A percentile compares a stretch with the other conserved stretches of the same genome.
These are phyloP conservation scores for Ramaria sp. DNA, from an alignment of 768 basidiomycete genomes.

Conservation along the genomic window DNA sequence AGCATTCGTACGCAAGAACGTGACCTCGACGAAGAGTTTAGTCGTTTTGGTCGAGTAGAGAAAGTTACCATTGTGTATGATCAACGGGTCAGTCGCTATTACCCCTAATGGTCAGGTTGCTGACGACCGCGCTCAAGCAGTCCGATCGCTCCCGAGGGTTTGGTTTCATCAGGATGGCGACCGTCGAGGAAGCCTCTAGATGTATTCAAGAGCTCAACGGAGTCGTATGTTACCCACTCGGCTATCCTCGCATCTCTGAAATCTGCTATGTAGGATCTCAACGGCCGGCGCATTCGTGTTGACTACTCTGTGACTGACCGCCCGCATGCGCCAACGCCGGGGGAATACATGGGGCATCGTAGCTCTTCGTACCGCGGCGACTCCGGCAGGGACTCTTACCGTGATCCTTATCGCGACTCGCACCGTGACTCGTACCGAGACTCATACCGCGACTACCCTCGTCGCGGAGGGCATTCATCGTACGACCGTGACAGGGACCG, in stretches of 20 bases:
- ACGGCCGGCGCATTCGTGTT: constrained; percentile 92
- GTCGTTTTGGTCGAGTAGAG: constrained; percentile 77
- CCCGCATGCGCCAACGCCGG: constrained; percentile 92
- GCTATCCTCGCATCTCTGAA: background rate
- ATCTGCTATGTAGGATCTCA: constrained; percentile 54
- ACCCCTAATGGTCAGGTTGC: background rate
- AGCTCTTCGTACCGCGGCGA: constrained; percentile 35
- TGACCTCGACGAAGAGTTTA: constrained; percentile 92
- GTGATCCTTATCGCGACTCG: constrained; percentile 21
- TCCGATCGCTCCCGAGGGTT: constrained; percentile 96
- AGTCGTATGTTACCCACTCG: constrained; percentile 33
- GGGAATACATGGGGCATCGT: constrained; percentile 94
- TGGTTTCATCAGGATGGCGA: constrained; percentile 92
- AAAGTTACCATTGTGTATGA: constrained; percentile 97
- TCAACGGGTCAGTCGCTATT: constrained; percentile 60
- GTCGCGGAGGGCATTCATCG: constrained; percentile 31
- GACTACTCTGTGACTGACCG: constrained; percentile 93
- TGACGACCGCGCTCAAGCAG: constrained; percentile 27
- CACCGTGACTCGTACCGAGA: constrained; percentile 31
- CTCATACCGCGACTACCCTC: constrained; percentile 22
- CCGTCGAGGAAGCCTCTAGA: constrained; percentile 75
- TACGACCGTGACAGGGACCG: constrained; percentile 34
- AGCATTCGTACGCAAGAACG: constrained; percentile 91
- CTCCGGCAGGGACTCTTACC: constrained; percentile 34
- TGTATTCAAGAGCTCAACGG: constrained; percentile 92